Conservation (phyloP, 1,139 yeast genomes). For the Suhomyces kunorum region DNA sequence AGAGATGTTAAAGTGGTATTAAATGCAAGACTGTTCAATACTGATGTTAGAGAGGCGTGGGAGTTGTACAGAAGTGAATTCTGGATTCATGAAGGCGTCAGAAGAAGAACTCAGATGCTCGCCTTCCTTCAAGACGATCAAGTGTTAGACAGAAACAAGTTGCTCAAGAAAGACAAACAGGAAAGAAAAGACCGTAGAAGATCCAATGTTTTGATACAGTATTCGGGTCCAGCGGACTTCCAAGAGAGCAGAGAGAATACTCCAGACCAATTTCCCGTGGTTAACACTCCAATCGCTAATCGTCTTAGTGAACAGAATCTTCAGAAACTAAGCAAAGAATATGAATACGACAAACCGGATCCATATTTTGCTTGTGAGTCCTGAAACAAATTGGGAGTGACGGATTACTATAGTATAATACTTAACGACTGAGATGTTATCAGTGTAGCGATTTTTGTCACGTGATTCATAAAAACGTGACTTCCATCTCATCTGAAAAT, state of each 20-base stretch:
- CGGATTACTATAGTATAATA: too few species aligned
- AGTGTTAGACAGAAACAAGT: conserved; percentile 26
- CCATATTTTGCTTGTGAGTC: background rate
- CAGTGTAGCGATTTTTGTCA: too few species aligned
- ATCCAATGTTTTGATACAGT: conserved; percentile 11
- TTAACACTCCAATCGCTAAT: conserved; percentile 16
- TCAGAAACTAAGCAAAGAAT: conserved; percentile 12
- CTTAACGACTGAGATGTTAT: too few species aligned
- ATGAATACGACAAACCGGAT: conserved; percentile 2
- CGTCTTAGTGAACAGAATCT: conserved; percentile 34
- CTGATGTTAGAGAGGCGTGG: conserved; percentile 92
- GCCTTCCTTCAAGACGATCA: conserved; percentile 27
- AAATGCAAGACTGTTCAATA: conserved; percentile 76
- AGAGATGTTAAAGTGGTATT: conserved; percentile 69
- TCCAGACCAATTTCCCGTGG: conserved; percentile 7
- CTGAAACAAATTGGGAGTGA: background rate
- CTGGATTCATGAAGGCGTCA: conserved; percentile 83
- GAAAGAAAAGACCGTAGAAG: conserved; percentile 42
- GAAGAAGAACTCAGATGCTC: conserved; percentile 54
- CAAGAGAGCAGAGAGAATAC: conserved; percentile 4
- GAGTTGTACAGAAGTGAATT: conserved; percentile 90
- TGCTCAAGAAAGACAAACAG: conserved; percentile 37
- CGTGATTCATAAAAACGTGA: conserved; percentile 3
- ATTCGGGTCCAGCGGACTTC: background rate
- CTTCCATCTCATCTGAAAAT: conserved; percentile 16